These are phyloP conservation scores for Naegleria fowleri DNA, from an alignment of 208 protist species.

Conservation along the genomic window DNA sequence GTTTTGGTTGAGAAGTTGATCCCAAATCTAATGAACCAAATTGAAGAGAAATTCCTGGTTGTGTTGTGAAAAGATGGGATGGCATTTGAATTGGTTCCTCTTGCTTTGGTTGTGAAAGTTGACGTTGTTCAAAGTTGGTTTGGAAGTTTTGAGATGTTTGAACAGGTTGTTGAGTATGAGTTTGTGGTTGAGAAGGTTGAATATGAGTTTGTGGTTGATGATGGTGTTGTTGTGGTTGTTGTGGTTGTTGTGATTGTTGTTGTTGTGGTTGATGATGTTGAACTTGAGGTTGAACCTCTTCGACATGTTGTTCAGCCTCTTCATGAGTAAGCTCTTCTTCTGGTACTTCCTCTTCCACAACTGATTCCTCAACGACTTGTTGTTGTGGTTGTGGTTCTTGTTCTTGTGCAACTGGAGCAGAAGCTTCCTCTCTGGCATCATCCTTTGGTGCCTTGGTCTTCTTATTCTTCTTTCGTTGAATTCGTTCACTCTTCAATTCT, in stretches of 20 bases:
- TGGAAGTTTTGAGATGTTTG: neutral
- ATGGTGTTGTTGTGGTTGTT: no score
- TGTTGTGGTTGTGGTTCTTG: neutral
- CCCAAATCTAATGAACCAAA: slow-evolving; percentile 4
- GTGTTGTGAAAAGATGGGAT: neutral
- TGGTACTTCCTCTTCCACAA: neutral
- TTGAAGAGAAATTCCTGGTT: neutral
- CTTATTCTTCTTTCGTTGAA: neutral
- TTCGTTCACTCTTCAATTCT: neutral
- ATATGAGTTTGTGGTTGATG: no score
- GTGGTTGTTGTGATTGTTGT: neutral
- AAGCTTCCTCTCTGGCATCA: neutral
- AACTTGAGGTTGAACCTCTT: neutral
- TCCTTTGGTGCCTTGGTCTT: neutral
- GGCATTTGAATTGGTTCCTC: neutral
- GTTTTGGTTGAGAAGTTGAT: neutral
- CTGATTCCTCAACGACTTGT: neutral
- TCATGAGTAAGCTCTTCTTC: neutral
- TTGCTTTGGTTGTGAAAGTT: neutral
- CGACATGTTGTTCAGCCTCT: neutral
- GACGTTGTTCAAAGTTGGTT: neutral
- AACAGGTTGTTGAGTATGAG: neutral
- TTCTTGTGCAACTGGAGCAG: neutral
- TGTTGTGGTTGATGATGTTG: neutral
- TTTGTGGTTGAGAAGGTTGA: no score